Conservation (phyloP, 139 green algal species). For the Raphidocelis subcapitata region DNA sequence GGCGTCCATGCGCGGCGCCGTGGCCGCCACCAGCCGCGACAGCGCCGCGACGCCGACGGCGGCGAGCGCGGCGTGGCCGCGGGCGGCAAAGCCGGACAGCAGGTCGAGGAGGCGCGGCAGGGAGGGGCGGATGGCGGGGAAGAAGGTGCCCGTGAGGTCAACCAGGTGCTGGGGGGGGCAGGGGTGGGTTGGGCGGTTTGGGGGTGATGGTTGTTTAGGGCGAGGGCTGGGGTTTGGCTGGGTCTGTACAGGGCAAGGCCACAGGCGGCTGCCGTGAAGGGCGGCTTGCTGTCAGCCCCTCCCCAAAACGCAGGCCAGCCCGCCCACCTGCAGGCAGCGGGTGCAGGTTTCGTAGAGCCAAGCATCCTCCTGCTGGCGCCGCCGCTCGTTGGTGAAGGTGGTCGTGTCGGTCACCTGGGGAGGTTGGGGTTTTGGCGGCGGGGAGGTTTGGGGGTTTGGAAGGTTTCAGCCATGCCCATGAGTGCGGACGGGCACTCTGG, state of each 20-base stretch:
- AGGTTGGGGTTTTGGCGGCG: constrained; percentile 10
- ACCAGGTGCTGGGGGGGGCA: constrained; percentile 88
- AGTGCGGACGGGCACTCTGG: no score
- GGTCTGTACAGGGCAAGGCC: no score
- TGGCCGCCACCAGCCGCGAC: constrained; percentile 65
- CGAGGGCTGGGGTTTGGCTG: no score
- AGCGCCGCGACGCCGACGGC: constrained; percentile 89
- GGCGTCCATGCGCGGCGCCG: constrained; percentile 45
- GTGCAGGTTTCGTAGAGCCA: constrained; percentile 99
- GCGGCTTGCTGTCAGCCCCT: no score
- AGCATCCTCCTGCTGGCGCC: constrained; percentile 74
- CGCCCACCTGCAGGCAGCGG: constrained; percentile 69
- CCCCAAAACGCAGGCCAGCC: no score
- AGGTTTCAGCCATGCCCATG: no score
- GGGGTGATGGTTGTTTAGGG: no score
- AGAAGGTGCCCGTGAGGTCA: constrained; percentile 90
- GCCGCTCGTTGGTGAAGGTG: constrained; percentile 82
- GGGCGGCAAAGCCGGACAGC: constrained; percentile 79
- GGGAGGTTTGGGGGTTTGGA: background rate
- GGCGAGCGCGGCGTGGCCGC: constrained; percentile 84
- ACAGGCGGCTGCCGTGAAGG: no score
- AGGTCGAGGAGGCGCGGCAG: constrained; percentile 77
- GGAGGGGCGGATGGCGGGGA: constrained; percentile 57
- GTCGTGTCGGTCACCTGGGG: constrained; percentile 40
- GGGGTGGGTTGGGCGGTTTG: no score